Evolutionary conservation across 345 rosid species (phyloP), one percentile per base, ranked within the genome.

Genomic region (Schrenkiella parvula): DNA sequence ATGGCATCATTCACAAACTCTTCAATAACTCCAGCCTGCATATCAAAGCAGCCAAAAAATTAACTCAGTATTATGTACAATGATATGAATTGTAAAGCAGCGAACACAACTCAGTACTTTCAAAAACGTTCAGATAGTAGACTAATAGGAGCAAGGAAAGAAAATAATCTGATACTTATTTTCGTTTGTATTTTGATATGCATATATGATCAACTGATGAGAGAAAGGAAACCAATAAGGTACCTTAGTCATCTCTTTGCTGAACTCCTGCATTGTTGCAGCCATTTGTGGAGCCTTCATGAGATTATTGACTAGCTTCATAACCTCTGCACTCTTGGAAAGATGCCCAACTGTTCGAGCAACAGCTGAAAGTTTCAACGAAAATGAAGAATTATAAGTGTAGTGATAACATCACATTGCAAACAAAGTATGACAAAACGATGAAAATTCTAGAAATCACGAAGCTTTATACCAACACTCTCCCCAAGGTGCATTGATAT

Each of bases 401-500:
- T 17, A 37, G 41, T 37, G 41, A 12, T 32, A 22, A 21, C 19
- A 10, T 26, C 12, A 31, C 35, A 44, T 21, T 5, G 32, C 17
- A 17, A 25, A 35, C n/a, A 18, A 8, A 54, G 41, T 37, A 9
- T 12, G 25, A 32, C 5, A 25, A 70, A 70, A 7, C 7, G 54
- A 64, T 14, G 34, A 44, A 47, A 35, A 35, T 5, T n/a, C 3
- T 9, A 18, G 10, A 14, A 17, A 18, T 10, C 29, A 37, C 4
- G 48, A 39, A 70, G 48, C 25, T 60, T 25, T 74, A 34, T 87
- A 92, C 98, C 98, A 15, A 92, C 88, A 71, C 98, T 92, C 78
- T 92, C 98, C 10, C 98, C 98, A 8, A 92, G 95, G 61, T 90
- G 98, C 98, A 90, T 90, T 2, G 98, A 92, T 77, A 92, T 87